A percentile compares a stretch with the other conserved stretches of the same genome.
Conservation (phyloP, 2,329 filamentous ascomycete species). For the Endocalyx cinctus region DNA sequence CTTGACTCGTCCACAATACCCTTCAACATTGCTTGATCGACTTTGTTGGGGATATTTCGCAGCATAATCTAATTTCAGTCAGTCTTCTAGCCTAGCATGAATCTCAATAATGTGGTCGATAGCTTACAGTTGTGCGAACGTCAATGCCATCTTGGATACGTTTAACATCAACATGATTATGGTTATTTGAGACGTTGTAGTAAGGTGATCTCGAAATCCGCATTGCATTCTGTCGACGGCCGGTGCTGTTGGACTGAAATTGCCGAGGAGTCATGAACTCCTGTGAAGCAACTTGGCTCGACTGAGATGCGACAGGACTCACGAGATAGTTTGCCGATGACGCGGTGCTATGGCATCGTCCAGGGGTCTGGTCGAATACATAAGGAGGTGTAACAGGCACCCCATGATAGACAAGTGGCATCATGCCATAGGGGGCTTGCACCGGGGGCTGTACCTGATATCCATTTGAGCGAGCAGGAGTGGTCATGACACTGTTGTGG, state of each 20-base stretch:
- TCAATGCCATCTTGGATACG: constrained; percentile 63
- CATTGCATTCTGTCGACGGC: constrained; percentile 45
- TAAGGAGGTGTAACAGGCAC: constrained; percentile 27
- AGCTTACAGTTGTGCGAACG: constrained; percentile 67
- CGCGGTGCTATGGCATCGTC: constrained; percentile 22
- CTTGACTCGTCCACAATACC: constrained; percentile 72
- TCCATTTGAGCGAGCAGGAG: constrained; percentile 17
- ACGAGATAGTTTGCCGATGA: constrained; percentile 22
- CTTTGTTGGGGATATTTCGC: constrained; percentile 89
- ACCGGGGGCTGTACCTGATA: constrained; percentile 27
- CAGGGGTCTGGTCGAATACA: constrained; percentile 29
- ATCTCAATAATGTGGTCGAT: constrained; percentile 7
- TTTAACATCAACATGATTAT: constrained; percentile 58
- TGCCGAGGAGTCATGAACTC: constrained; percentile 37
- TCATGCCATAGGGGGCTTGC: constrained; percentile 30
- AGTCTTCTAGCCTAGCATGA: no score
- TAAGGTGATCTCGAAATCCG: constrained; percentile 42
- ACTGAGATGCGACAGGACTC: constrained; percentile 15
- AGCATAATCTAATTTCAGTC: constrained; percentile 71
- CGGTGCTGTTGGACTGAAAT: constrained; percentile 28
- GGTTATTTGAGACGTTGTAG: constrained; percentile 45
- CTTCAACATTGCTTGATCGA: constrained; percentile 74
- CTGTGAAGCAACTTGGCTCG: constrained; percentile 20
- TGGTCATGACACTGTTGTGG: constrained; percentile 17
- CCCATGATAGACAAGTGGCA: constrained; percentile 32